Evolutionary conservation across 1,284 basidiomycete genomes (phyloP).

Genomic region (Caloboletus inedulis): DNA sequence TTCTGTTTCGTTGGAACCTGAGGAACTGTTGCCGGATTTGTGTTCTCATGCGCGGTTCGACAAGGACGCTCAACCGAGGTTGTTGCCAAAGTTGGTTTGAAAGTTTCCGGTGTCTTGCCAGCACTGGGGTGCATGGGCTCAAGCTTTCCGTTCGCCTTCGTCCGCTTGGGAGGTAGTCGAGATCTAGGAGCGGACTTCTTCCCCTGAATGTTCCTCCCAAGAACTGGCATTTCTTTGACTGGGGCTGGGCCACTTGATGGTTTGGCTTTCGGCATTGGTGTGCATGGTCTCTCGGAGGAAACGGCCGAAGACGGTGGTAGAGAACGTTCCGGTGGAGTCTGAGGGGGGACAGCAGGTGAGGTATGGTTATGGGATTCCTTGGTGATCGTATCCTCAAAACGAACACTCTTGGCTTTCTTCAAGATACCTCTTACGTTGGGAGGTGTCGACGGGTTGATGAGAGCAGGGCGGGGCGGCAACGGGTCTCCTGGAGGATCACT

Average conservation of each 20-base stretch:
- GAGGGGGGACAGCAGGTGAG: background rate
- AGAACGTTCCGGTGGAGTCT: conserved; percentile 5
- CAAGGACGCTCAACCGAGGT: conserved; percentile 15
- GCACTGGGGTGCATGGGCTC: background rate
- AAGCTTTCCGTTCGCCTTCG: conserved; percentile 13
- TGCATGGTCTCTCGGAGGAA: conserved; percentile 14
- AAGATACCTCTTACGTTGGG: conserved; percentile 30
- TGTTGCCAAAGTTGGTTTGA: conserved; percentile 1
- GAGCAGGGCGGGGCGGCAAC: conserved; percentile 32
- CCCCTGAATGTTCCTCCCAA: conserved; percentile 1
- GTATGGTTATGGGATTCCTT: conserved; percentile 2
- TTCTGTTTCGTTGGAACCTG: conserved; percentile 18
- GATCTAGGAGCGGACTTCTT: conserved; percentile 12
- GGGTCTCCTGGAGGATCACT: conserved; percentile 25
- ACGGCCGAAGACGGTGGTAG: conserved; percentile 15
- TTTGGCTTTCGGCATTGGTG: conserved; percentile 8
- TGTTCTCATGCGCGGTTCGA: conserved; percentile 18
- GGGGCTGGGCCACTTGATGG: background rate
- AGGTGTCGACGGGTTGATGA: conserved; percentile 29
- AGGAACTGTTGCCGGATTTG: background rate
- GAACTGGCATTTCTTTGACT: conserved; percentile 1
- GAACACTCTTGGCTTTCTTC: conserved; percentile 34
- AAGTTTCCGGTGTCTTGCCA: conserved; percentile 1
- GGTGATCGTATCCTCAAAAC: conserved; percentile 28
- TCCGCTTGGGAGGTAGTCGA: conserved; percentile 17